phyloP scores from a whole-genome alignment of 75 land plant genomes.

The Sequoia sempervirens region DNA sequence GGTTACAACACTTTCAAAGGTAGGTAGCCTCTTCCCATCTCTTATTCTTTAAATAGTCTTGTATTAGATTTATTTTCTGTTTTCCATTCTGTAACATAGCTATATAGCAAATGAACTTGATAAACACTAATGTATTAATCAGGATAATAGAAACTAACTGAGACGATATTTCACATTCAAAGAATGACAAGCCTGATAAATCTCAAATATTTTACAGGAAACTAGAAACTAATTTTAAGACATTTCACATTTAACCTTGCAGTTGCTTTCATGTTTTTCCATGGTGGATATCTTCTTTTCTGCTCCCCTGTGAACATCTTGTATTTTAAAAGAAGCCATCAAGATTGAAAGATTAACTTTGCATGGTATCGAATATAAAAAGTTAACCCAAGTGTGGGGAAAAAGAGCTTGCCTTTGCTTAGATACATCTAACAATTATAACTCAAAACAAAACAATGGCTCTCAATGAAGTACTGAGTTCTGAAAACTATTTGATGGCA shows the following conservation, averaged over 20 bases:
- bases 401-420: neutral
- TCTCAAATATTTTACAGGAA: neutral
- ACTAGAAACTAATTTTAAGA: neutral
- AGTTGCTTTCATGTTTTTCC: neutral
- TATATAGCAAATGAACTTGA: neutral
- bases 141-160: neutral
- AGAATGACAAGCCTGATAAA: neutral
- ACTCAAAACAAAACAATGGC: neutral
- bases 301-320: neutral
- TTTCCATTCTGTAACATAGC: neutral
- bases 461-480: neutral
- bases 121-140: neutral
- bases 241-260: neutral
- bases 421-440: neutral
- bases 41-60: neutral
- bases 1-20: conserved; percentile 90
- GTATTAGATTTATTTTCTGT: neutral
- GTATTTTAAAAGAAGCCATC: neutral
- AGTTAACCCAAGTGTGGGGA: neutral
- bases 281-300: neutral
- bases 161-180: neutral
- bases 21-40: conserved; percentile 5
- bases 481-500: neutral
- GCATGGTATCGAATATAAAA: neutral
- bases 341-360: neutral